phyloP scores from a whole-genome alignment of 352 stramenopile species.

The Plasmopara muralis region DNA sequence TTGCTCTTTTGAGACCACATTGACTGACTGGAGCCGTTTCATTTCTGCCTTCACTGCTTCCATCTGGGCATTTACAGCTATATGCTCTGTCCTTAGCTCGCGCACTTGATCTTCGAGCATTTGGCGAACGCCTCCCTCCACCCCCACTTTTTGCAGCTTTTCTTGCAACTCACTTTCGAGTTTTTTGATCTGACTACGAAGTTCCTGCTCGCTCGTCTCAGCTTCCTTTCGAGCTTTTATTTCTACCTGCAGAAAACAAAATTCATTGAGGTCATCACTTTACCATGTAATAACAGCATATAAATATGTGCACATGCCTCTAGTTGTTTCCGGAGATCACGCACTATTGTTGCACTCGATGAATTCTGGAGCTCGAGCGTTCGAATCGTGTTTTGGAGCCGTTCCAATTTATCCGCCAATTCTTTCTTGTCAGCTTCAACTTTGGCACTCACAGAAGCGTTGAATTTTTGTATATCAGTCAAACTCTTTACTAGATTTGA shows the following conservation, averaged over 20 bases:
- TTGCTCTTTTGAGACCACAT: constrained; percentile 37
- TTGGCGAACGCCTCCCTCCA: constrained; percentile 56
- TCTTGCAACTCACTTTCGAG: constrained; percentile 50
- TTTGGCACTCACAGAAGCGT: constrained; percentile 51
- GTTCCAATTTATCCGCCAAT: constrained; percentile 50
- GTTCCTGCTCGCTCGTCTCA: constrained; percentile 30
- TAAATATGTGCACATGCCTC: constrained; percentile 23
- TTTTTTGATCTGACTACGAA: constrained; percentile 35
- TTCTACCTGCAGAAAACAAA: constrained; percentile 18
- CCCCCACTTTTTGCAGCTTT: constrained; percentile 42
- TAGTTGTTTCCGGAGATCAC: constrained; percentile 44
- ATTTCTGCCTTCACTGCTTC: constrained; percentile 70
- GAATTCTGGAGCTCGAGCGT: constrained; percentile 50
- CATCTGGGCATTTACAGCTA: constrained; percentile 76
- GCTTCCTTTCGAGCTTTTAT: constrained; percentile 21
- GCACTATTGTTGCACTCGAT: constrained; percentile 32
- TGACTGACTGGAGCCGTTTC: constrained; percentile 37
- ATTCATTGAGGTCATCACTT: no score
- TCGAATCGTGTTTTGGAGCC: constrained; percentile 40
- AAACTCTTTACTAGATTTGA: constrained; percentile 58
- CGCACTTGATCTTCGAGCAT: constrained; percentile 67
- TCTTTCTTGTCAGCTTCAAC: constrained; percentile 65
- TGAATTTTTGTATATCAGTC: constrained; percentile 75
- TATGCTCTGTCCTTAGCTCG: constrained; percentile 63
- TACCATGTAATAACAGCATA: not conserved